Base-by-base conservation (phyloP, 352 stramenopile genomes). In the Blastocystis sp. region DNA sequence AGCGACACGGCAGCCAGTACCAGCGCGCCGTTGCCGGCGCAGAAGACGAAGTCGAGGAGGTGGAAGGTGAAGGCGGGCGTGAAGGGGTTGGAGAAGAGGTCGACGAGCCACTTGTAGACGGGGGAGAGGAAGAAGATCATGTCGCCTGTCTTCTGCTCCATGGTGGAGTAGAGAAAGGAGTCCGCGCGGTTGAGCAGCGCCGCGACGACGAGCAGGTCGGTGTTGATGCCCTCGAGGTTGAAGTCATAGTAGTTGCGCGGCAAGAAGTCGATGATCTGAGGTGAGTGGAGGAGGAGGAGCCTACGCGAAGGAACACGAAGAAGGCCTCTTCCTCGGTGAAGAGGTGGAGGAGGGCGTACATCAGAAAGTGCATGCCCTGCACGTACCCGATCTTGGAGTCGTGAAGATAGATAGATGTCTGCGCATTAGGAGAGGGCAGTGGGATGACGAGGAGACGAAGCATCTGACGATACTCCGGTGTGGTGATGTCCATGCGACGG, bases 301-400 rank as follows among this genome's bases (percentile, higher is more conserved):
- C 1, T 41, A 79, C 69, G 43, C 69, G 38, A 19, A 79, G 41
- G 28, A 79, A 79, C 21, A 79, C 56, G 56, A 61, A 79, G 45
- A 79, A 79, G 7, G 69, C 41, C 28, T 79, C 69, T 34, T 79
- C 69, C 52, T 79, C 69, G 10, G 69, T 64, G 43, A 79, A 79
- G 17, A 79, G 17, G 40, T 79, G 41, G 11, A 79, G 43, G 3
- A 79, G 45, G 1, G 21, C 21, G 41, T 79, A 79, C 14, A 43
- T 43, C 14, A 79, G 34, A 34, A 61, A 61, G n/a, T 79, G 69
- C 69, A 79, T 79, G 1, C 69, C 69, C 56, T 79, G 69, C 19
- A 79, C 69, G 40, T 79, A 79, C 1, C 69, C 69, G 41, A 79
- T 62, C 56, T 79, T 23, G 11, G 43, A 53, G 14, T 79, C 69